Percentiles rank a stretch among this genome's conserved stretches.
phyloP scores from a whole-genome alignment of 805 yeast species.

The Candida rishiriensis region DNA sequence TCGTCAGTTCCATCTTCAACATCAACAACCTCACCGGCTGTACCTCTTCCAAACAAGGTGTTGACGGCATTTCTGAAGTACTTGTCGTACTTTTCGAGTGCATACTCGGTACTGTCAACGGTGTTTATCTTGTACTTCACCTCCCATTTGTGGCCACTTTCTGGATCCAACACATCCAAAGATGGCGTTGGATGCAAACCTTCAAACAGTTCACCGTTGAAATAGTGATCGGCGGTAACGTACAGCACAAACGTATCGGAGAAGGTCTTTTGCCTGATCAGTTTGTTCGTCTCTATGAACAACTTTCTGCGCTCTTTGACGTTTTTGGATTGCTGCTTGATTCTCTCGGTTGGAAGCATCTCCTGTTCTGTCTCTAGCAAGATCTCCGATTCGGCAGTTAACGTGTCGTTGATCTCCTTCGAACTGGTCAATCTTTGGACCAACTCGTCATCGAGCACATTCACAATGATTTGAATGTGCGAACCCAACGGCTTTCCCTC shows the following conservation, averaged over 20 bases:
- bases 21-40: constrained; percentile 1
- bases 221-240: constrained; percentile 31
- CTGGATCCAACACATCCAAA: constrained; percentile 18
- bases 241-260: constrained; percentile 33
- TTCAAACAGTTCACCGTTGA: constrained; percentile 28
- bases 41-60: neutral
- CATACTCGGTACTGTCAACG: constrained; percentile 9
- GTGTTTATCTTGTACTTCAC: constrained; percentile 21
- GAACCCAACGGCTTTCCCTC: neutral
- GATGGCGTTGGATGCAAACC: constrained; percentile 28
- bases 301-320: constrained; percentile 10
- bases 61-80: constrained; percentile 7
- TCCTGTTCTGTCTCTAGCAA: constrained; percentile 9
- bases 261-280: constrained; percentile 8
- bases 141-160: constrained; percentile 21
- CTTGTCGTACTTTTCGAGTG: constrained; percentile 9
- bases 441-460: constrained; percentile 10
- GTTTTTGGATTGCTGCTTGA: constrained; percentile 18
- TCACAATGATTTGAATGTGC: constrained; percentile 14
- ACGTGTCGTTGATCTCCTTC: constrained; percentile 10
- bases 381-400: constrained; percentile 8
- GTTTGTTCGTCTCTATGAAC: constrained; percentile 15
- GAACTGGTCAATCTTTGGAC: constrained; percentile 12
- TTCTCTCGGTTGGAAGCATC: constrained; percentile 15
- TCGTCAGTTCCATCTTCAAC: neutral